These are phyloP conservation scores for Inga oerstediana DNA, from an alignment of 306 rosid genomes.

Conservation along the genomic window DNA sequence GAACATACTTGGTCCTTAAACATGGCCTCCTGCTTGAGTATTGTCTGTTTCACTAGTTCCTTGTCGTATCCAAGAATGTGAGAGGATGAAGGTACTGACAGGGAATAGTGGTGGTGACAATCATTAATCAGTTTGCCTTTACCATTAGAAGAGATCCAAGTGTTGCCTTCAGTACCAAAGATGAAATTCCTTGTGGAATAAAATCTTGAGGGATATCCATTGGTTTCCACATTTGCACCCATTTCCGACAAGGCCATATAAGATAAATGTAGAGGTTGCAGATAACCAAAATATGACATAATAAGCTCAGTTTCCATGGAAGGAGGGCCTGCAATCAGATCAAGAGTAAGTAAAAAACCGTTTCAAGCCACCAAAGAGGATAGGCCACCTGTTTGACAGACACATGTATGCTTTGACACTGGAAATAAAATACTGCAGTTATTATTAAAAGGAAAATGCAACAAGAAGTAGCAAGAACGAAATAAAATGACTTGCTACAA, in stretches of 20 bases:
- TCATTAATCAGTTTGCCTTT: constrained; percentile 19
- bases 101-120: constrained; percentile 13
- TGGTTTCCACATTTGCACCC: constrained; percentile 47
- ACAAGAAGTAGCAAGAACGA: neutral
- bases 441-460: too few relatives aligned
- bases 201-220: constrained; percentile 36
- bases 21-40: constrained; percentile 68
- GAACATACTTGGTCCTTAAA: constrained; percentile 68
- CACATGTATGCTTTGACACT: neutral
- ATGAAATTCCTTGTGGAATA: constrained; percentile 32
- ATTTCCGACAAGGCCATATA: constrained; percentile 48
- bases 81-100: constrained; percentile 35
- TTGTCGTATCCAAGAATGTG: constrained; percentile 39
- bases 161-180: constrained; percentile 47
- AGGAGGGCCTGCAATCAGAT: constrained; percentile 38
- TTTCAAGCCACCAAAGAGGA: neutral
- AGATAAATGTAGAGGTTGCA: constrained; percentile 31
- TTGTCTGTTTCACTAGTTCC: constrained; percentile 62
- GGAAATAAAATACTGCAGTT: neutral
- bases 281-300: constrained; percentile 24
- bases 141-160: constrained; percentile 42
- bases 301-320: constrained; percentile 26
- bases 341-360: neutral
- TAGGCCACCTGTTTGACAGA: neutral
- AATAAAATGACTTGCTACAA: neutral